Conservation (phyloP, 768 basidiomycete genomes). For the Polyporus arcularius region DNA sequence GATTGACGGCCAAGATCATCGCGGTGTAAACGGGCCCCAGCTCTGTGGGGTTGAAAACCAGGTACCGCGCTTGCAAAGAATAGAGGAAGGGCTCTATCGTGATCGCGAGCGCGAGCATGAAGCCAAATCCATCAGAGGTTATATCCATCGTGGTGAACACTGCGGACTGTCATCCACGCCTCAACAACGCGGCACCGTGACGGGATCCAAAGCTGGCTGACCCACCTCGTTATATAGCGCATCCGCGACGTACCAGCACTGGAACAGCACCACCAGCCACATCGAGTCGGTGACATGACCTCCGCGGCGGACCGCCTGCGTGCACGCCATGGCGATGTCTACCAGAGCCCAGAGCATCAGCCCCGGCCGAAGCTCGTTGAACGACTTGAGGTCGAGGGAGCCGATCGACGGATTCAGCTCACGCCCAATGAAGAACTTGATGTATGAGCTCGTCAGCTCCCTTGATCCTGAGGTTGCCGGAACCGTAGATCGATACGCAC, state of each 20-base stretch:
- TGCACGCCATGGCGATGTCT: constrained; percentile 89
- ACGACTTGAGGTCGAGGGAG: constrained; percentile 70
- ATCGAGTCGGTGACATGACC: constrained; percentile 84
- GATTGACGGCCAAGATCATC: constrained; percentile 63
- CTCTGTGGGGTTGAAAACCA: constrained; percentile 83
- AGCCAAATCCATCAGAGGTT: constrained; percentile 95
- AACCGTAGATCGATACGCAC: constrained; percentile 46
- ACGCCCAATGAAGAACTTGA: constrained; percentile 88
- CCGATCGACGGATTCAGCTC: constrained; percentile 89
- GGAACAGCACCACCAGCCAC: constrained; percentile 86
- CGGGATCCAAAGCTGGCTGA: background rate
- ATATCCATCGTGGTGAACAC: constrained; percentile 97
- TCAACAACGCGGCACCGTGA: background rate
- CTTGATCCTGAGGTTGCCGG: background rate
- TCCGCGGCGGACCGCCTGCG: constrained; percentile 81
- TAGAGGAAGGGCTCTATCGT: constrained; percentile 97
- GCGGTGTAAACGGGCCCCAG: constrained; percentile 63
- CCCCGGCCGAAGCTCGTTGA: constrained; percentile 86
- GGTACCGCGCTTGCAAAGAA: constrained; percentile 89
- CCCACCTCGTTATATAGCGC: constrained; percentile 86
- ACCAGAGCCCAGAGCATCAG: constrained; percentile 93
- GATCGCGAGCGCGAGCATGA: constrained; percentile 94
- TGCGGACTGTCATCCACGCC: constrained; percentile 56
- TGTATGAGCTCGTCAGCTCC: background rate
- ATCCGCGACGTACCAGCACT: constrained; percentile 85